Percentiles rank a stretch among this genome's conserved stretches.
These are phyloP conservation scores for Helicocarpus griseus DNA, from an alignment of 2,329 filamentous ascomycete species.

Conservation along the genomic window DNA sequence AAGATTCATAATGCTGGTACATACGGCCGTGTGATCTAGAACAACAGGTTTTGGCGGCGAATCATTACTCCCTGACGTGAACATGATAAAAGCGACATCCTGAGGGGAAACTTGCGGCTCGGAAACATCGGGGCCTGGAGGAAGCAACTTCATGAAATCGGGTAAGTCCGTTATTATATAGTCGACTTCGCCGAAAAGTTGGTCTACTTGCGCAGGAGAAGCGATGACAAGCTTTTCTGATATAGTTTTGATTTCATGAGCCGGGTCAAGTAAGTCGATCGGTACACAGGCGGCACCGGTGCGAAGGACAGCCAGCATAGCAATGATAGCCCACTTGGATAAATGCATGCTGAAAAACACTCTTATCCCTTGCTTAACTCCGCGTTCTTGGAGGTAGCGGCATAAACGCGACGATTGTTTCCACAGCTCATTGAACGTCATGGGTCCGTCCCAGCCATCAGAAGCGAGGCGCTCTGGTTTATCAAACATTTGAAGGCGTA, in stretches of 20 bases:
- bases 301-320: slow-evolving; percentile 2
- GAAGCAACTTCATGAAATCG: not conserved
- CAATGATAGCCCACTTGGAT: slow-evolving; percentile 5
- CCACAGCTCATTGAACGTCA: slow-evolving; percentile 2
- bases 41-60: slow-evolving; percentile 19
- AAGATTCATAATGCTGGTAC: not conserved
- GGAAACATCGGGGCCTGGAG: not conserved
- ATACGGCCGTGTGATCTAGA: not conserved
- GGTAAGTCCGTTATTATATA: not conserved
- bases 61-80: slow-evolving; percentile 20
- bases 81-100: slow-evolving; percentile 12
- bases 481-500: not conserved
- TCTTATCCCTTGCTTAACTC: not conserved
- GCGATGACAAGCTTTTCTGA: not conserved
- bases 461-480: not conserved
- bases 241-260: not conserved
- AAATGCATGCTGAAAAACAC: not conserved
- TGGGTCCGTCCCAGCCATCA: slow-evolving; percentile 1
- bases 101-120: not conserved
- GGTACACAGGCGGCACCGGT: slow-evolving; percentile 2
- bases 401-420: not conserved
- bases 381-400: not conserved
- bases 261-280: not conserved
- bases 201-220: not conserved
- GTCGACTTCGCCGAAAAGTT: not conserved